A percentile compares a stretch with the other conserved stretches of the same genome.
These are phyloP conservation scores for Ramaria rubella DNA, from an alignment of 768 basidiomycete genomes.

Conservation along the genomic window DNA sequence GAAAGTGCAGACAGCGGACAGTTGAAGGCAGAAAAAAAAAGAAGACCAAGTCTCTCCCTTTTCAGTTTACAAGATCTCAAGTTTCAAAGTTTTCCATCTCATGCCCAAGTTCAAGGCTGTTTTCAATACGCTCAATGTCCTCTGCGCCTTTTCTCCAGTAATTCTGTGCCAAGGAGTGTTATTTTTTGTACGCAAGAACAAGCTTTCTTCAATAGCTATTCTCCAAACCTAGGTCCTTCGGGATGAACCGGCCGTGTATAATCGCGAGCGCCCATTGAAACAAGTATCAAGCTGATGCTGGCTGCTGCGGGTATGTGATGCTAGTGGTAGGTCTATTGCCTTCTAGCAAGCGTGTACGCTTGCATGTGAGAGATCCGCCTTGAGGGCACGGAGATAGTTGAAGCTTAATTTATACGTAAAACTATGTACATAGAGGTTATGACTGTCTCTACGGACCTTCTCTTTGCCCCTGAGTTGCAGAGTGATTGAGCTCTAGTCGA, in stretches of 20 bases:
- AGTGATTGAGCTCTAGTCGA: no score
- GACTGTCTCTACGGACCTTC: no score
- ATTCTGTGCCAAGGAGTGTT: constrained; percentile 5
- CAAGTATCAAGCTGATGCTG: not conserved
- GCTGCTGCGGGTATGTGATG: not conserved
- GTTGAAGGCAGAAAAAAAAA: constrained; percentile 6
- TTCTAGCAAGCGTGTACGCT: not conserved
- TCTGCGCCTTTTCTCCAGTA: not conserved
- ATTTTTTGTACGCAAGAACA: constrained; percentile 11
- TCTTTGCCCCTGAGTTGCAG: no score
- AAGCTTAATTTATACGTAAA: no score
- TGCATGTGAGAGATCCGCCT: no score
- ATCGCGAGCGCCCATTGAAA: not conserved
- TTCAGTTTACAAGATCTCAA: constrained; percentile 57
- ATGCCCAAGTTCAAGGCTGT: constrained; percentile 38
- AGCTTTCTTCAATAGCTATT: constrained; percentile 5
- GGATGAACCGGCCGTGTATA: not conserved
- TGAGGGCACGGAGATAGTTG: no score
- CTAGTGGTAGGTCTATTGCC: not conserved
- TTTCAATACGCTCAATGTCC: constrained; percentile 6
- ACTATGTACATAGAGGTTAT: no score
- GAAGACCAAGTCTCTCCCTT: constrained; percentile 5
- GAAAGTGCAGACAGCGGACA: not conserved
- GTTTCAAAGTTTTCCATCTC: no score
- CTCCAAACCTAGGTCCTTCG: not conserved